phyloP scores from a whole-genome alignment of 805 yeast species.

The Isabelozyma heimii region DNA sequence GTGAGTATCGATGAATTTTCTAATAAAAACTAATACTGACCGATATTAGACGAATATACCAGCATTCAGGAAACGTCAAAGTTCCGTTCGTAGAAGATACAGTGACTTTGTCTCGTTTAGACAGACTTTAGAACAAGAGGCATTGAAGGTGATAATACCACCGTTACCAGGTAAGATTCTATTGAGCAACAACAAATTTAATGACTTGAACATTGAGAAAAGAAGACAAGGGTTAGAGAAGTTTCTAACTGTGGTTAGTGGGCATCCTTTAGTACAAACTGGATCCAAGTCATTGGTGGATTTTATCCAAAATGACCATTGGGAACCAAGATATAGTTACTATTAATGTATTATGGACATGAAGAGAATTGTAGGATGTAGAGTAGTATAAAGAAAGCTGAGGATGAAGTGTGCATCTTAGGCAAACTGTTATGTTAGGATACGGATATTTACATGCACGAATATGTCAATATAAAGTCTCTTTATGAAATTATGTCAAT shows the following conservation, averaged over 20 bases:
- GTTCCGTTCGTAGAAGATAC: constrained; percentile 80
- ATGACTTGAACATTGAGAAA: constrained; percentile 77
- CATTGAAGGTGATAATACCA: constrained; percentile 79
- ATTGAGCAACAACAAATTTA: constrained; percentile 64
- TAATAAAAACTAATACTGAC: neutral
- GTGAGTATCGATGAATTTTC: constrained; percentile 18
- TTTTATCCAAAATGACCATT: constrained; percentile 82
- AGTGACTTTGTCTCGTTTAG: constrained; percentile 85
- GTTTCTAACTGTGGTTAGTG: constrained; percentile 75
- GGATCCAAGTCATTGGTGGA: constrained; percentile 74
- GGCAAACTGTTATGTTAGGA: too few relatives aligned
- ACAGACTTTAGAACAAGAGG: constrained; percentile 69
- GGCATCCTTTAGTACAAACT: constrained; percentile 91
- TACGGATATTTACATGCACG: neutral
- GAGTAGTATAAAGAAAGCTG: too few relatives aligned
- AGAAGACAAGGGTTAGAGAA: constrained; percentile 81
- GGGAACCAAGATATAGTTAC: constrained; percentile 44
- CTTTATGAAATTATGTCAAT: too few relatives aligned
- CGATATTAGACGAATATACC: constrained; percentile 72
- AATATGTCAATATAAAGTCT: neutral
- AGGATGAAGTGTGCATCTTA: too few relatives aligned
- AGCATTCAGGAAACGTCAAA: constrained; percentile 62
- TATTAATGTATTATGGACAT: neutral
- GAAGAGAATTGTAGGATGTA: neutral
- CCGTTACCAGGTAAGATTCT: constrained; percentile 86